Conservation (phyloP, 805 yeast species). For the Vanderwaltozyma verrucispora region DNA sequence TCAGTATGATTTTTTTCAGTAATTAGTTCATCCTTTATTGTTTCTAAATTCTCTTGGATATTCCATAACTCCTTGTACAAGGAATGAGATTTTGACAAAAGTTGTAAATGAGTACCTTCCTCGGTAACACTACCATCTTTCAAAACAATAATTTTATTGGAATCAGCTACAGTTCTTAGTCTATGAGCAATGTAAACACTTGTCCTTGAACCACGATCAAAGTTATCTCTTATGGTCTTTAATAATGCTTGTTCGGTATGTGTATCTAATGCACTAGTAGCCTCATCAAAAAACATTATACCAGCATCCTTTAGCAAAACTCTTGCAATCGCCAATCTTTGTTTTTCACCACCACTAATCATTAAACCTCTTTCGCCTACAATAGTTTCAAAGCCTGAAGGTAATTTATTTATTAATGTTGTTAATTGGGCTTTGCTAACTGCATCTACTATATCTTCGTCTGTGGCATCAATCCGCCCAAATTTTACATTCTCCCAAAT, state of each 20-base stretch:
- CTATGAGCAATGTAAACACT: constrained; percentile 91
- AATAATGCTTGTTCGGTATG: constrained; percentile 85
- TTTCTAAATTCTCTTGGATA: constrained; percentile 72
- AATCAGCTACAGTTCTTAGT: constrained; percentile 83
- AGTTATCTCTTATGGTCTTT: constrained; percentile 59
- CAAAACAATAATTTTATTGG: constrained; percentile 86
- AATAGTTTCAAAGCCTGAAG: constrained; percentile 73
- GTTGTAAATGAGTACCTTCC: constrained; percentile 70
- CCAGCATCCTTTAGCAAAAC: constrained; percentile 78
- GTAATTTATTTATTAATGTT: constrained; percentile 53
- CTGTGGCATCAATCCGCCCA: constrained; percentile 66
- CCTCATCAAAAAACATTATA: constrained; percentile 92
- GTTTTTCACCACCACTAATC: constrained; percentile 99
- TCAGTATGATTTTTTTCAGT: neutral
- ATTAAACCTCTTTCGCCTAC: constrained; percentile 98
- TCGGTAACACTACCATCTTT: constrained; percentile 72
- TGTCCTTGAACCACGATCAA: constrained; percentile 51
- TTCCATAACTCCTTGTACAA: constrained; percentile 80
- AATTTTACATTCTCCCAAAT: constrained; percentile 80
- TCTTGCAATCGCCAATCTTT: constrained; percentile 87
- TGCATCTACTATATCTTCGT: constrained; percentile 56
- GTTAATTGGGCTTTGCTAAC: constrained; percentile 63
- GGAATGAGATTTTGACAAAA: constrained; percentile 45
- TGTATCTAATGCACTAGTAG: constrained; percentile 92
- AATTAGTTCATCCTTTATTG: constrained; percentile 31